These are phyloP conservation scores for Didymella keratinophila DNA, from an alignment of 2,329 filamentous ascomycete genomes.

Conservation along the genomic window DNA sequence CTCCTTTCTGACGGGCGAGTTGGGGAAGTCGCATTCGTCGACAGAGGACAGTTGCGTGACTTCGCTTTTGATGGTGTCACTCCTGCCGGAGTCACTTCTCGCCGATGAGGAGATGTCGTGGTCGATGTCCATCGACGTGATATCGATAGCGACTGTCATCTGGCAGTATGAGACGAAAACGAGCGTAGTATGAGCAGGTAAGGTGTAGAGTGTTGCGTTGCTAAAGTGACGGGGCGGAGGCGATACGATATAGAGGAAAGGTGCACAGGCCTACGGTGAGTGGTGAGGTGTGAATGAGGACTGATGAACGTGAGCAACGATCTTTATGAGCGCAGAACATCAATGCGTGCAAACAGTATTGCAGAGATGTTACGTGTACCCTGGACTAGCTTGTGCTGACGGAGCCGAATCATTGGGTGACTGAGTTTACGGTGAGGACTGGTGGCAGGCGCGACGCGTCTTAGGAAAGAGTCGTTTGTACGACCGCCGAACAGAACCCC, in stretches of 20 bases:
- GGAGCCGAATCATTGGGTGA: neutral
- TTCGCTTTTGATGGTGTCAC: neutral
- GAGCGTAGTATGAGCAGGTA: neutral
- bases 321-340: too few relatives aligned
- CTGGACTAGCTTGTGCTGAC: neutral
- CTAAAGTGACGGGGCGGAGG: neutral
- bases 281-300: neutral
- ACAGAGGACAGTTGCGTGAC: conserved; percentile 10
- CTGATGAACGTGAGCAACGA: conserved; percentile 9
- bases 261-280: neutral
- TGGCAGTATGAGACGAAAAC: neutral
- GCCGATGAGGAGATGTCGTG: neutral
- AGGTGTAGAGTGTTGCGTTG: neutral
- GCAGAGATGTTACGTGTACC: too few relatives aligned
- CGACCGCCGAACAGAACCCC: neutral
- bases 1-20: neutral
- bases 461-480: neutral
- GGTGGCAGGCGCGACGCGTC: neutral
- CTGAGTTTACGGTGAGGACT: neutral
- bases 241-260: neutral
- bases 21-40: neutral
- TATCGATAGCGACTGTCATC: neutral
- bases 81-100: neutral
- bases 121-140: neutral
- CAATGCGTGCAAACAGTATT: neutral